Conservation (phyloP, 352 stramenopile genomes). For the Pythium inflatum region DNA sequence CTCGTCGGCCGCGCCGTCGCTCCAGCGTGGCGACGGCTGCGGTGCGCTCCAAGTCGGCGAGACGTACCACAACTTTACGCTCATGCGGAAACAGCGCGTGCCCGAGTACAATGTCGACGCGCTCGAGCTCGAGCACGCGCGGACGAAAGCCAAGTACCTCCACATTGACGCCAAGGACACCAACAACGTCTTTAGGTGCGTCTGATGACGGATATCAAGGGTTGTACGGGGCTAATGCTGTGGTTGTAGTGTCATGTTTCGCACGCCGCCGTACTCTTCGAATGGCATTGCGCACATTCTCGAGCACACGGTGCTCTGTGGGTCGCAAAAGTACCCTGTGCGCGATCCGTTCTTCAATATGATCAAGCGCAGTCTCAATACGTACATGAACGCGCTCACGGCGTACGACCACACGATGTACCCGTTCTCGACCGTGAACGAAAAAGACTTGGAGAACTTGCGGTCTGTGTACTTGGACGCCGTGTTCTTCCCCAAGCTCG, state of each 20-base stretch:
- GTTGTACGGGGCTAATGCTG: neutral
- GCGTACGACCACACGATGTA: conserved; percentile 99
- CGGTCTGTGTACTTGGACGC: conserved; percentile 98
- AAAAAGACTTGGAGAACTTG: conserved; percentile 98
- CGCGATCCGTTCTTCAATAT: conserved; percentile 99
- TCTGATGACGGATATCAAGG: too few species aligned
- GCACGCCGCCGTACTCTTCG: conserved; percentile 95
- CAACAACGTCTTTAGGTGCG: conserved; percentile 84
- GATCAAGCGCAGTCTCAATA: conserved; percentile 98
- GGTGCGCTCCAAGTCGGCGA: conserved; percentile 60
- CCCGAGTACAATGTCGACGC: conserved; percentile 86
- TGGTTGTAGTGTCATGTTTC: conserved; percentile 94
- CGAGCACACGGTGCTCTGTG: conserved; percentile 95
- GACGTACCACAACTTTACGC: conserved; percentile 77
- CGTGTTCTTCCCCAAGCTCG: conserved; percentile 94
- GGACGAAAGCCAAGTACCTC: conserved; percentile 77
- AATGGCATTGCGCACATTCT: conserved; percentile 99
- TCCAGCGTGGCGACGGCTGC: conserved; percentile 59
- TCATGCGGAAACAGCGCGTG: conserved; percentile 60
- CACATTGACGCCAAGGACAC: conserved; percentile 83
- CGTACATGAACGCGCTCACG: conserved; percentile 99
- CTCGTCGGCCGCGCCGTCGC: conserved; percentile 3
- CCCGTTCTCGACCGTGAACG: conserved; percentile 97
- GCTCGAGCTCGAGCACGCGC: conserved; percentile 72
- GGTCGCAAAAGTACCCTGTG: conserved; percentile 96